Conservation (phyloP, 805 yeast species). For the Yamadazyma nakazawae region DNA sequence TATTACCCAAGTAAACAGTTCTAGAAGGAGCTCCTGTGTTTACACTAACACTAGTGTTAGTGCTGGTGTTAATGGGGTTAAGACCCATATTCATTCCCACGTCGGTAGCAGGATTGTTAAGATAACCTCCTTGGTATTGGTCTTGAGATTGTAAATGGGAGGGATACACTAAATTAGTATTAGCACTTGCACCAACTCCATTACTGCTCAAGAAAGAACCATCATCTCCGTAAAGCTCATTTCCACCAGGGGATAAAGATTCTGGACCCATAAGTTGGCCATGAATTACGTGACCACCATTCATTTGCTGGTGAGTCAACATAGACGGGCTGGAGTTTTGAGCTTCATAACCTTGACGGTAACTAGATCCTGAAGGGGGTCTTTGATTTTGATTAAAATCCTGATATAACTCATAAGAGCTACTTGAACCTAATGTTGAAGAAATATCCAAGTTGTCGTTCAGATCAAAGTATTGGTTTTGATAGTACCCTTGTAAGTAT, state of each 20-base stretch:
- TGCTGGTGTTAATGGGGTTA: not conserved
- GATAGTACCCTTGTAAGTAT: slow-evolving; percentile 35
- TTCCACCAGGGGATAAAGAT: slow-evolving; percentile 13
- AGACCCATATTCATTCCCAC: slow-evolving; percentile 8
- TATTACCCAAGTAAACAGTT: slow-evolving; percentile 86
- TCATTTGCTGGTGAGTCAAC: not conserved
- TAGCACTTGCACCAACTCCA: slow-evolving; percentile 9
- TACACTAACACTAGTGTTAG: not conserved
- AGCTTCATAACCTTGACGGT: not conserved
- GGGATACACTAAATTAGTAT: not conserved
- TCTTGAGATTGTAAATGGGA: slow-evolving; percentile 3
- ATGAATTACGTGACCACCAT: not conserved
- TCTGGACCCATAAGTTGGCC: slow-evolving; percentile 6
- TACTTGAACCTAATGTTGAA: slow-evolving; percentile 5
- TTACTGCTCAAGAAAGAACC: slow-evolving; percentile 16
- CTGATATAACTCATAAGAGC: slow-evolving; percentile 10
- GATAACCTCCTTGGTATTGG: slow-evolving; percentile 4
- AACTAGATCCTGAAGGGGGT: not conserved
- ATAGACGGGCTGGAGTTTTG: not conserved
- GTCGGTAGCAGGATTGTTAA: not conserved
- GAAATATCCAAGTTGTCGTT: slow-evolving; percentile 9
- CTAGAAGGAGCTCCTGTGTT: slow-evolving; percentile 62
- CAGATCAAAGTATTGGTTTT: slow-evolving; percentile 21
- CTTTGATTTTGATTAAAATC: slow-evolving; percentile 4
- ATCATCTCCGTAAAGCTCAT: slow-evolving; percentile 25